Base-by-base conservation (phyloP, 1,284 basidiomycete species). In the Grifola frondosa region DNA sequence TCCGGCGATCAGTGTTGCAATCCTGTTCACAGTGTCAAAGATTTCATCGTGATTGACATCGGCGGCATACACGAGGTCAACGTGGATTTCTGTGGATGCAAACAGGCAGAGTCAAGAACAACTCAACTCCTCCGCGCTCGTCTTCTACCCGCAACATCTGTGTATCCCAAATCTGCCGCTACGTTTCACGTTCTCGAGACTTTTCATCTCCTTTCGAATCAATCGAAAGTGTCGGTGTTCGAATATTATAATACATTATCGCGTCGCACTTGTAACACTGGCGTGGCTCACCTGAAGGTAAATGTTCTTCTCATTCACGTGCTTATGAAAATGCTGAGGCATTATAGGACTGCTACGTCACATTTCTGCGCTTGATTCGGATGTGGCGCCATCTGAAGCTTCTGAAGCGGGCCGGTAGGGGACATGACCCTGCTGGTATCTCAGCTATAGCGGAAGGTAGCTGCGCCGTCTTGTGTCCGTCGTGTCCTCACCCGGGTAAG, bases 1-100 rank as follows among this genome's bases (percentile, higher is more conserved):
- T 26, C 42, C 5, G 24, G 23, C 1, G 16, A 30, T 1, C 23
- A 15, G 5, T 62, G 61, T 26, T 19, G 30, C 4, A 48, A 40
- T 11, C 44, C 54, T 1, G n/a, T n/a, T n/a, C n/a, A n/a, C n/a
- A n/a, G n/a, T n/a, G n/a, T n/a, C n/a, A 3, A 9, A 19, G 20
- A 9, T 7, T 46, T 46, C 21, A 23, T 17, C 17, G 13, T 17
- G 6, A 25, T 37, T 9, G 35, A 37, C 35, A 3, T 19, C 35
- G 11, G 16, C 23, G 35, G 35, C 4, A 25, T 37, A 6, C 35
- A 37, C 35, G 22, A 37, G 3, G 54, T 69, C 6, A 43, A 37
- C 2, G 21, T 70, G 3, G 47, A 64, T 30, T 67, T 58, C 43
- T 71, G 67, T 37, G 54, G 47, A 1, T 71, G 68, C 49, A 41